A percentile compares a stretch with the other conserved stretches of the same genome.
Evolutionary conservation across 2,329 filamentous ascomycete species (phyloP).

Genomic region (Monosporascus sp.): DNA sequence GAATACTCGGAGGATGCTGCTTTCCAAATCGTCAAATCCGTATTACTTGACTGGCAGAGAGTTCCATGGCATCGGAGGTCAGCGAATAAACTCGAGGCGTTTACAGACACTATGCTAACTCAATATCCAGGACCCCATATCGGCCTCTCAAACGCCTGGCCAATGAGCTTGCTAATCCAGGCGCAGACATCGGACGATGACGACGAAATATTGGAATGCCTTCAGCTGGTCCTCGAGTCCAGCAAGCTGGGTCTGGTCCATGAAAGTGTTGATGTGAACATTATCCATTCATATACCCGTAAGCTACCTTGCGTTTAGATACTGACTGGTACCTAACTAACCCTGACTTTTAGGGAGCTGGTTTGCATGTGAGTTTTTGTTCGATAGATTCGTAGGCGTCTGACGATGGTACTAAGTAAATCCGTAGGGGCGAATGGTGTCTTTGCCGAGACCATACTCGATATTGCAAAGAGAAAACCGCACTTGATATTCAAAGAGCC

Average conservation of each 20-base stretch:
- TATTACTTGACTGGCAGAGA: slow-evolving; percentile 75
- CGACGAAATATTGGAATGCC: slow-evolving; percentile 68
- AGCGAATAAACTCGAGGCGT: slow-evolving; percentile 20
- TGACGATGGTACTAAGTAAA: slow-evolving; percentile 9
- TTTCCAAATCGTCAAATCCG: slow-evolving; percentile 73
- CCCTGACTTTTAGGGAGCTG: slow-evolving; percentile 57
- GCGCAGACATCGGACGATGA: slow-evolving; percentile 84
- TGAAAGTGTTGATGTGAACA: slow-evolving; percentile 83
- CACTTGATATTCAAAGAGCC: slow-evolving; percentile 74
- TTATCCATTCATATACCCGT: slow-evolving; percentile 64
- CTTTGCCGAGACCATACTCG: slow-evolving; percentile 86
- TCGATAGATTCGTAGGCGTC: too few relatives aligned
- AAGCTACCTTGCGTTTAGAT: slow-evolving; percentile 23
- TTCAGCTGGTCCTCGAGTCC: slow-evolving; percentile 70
- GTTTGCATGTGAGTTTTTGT: slow-evolving; percentile 66
- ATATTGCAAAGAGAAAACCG: slow-evolving; percentile 83
- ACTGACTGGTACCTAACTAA: slow-evolving; percentile 5
- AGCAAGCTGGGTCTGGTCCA: slow-evolving; percentile 78
- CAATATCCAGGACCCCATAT: slow-evolving; percentile 53
- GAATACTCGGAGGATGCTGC: slow-evolving; percentile 77
- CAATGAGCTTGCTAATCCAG: slow-evolving; percentile 89
- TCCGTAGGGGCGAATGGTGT: slow-evolving; percentile 79
- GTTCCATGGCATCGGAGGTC: slow-evolving; percentile 86
- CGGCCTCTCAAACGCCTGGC: slow-evolving; percentile 88
- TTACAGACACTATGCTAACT: slow-evolving; percentile 3